Percentiles rank a stretch among this genome's conserved stretches.
Conservation (phyloP, 768 basidiomycete genomes). For the Leccinum disarticulatum region DNA sequence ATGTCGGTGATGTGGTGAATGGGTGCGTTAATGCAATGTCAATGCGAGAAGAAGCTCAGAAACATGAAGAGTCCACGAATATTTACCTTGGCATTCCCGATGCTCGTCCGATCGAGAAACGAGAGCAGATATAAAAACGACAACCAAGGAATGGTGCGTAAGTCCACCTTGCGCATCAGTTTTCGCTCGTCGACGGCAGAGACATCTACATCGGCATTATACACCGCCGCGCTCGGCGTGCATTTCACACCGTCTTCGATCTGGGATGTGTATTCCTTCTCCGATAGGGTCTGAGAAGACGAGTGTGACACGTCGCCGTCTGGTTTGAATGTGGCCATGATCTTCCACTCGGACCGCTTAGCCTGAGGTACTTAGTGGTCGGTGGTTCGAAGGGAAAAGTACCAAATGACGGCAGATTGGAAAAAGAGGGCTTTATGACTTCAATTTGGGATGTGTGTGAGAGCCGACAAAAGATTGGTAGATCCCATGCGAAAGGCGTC, state of each 20-base stretch:
- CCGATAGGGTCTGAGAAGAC: slow-evolving; percentile 1
- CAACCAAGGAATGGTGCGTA: slow-evolving; percentile 64
- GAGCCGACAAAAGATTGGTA: not conserved
- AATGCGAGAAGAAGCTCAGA: not conserved
- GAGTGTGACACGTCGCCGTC: not conserved
- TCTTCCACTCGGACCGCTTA: not conserved
- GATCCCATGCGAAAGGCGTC: slow-evolving; percentile 2
- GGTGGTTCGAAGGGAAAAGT: not conserved
- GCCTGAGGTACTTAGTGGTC: not conserved
- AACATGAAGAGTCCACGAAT: no score
- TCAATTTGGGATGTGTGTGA: not conserved
- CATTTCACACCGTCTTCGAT: not conserved
- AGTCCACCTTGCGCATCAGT: slow-evolving; percentile 68
- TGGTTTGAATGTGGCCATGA: not conserved
- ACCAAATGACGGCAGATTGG: not conserved
- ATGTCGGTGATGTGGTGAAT: not conserved
- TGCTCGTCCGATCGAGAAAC: slow-evolving; percentile 62
- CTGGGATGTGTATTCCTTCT: slow-evolving; percentile 4
- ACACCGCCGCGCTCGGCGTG: slow-evolving; percentile 13
- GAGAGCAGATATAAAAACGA: slow-evolving; percentile 75
- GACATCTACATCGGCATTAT: slow-evolving; percentile 50
- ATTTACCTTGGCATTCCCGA: slow-evolving; percentile 29
- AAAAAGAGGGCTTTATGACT: not conserved
- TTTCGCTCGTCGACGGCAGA: slow-evolving; percentile 66
- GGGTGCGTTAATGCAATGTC: not conserved